Conservation (phyloP, 140 eudicot species). For the Flaveria floridana region DNA sequence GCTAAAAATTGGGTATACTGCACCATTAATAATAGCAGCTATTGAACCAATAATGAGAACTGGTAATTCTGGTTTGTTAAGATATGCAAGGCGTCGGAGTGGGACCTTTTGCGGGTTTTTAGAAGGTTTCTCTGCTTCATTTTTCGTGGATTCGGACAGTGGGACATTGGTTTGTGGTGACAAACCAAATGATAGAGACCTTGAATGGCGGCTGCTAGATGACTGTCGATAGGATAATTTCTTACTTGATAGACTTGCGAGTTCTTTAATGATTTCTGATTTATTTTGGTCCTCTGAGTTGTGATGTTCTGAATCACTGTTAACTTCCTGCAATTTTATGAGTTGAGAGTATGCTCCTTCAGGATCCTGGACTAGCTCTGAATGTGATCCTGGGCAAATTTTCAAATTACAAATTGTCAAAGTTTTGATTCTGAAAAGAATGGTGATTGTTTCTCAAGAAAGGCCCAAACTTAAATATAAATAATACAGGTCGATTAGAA, state of each 20-base stretch:
- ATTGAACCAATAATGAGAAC: constrained; percentile 51
- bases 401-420: neutral
- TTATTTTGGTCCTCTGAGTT: constrained; percentile 40
- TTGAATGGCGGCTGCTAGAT: constrained; percentile 2
- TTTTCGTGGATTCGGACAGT: constrained; percentile 20
- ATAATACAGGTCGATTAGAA: neutral
- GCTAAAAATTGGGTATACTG: constrained; percentile 57
- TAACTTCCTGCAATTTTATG: constrained; percentile 60
- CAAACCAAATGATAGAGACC: constrained; percentile 17
- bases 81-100: constrained; percentile 53
- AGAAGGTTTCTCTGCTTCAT: constrained; percentile 33
- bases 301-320: constrained; percentile 30
- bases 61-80: constrained; percentile 76
- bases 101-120: constrained; percentile 48
- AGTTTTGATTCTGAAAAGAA: neutral
- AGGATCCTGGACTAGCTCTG: constrained; percentile 64
- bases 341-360: constrained; percentile 92
- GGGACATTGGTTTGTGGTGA: neutral
- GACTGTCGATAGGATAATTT: constrained; percentile 45
- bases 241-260: constrained; percentile 45
- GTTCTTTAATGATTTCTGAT: constrained; percentile 19
- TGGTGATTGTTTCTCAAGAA: too few species aligned
- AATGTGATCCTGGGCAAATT: constrained; percentile 47
- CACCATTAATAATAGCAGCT: constrained; percentile 55
- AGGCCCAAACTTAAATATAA: too few species aligned